Conservation (phyloP, 1,139 yeast species). For the Fermentozyma sake region DNA sequence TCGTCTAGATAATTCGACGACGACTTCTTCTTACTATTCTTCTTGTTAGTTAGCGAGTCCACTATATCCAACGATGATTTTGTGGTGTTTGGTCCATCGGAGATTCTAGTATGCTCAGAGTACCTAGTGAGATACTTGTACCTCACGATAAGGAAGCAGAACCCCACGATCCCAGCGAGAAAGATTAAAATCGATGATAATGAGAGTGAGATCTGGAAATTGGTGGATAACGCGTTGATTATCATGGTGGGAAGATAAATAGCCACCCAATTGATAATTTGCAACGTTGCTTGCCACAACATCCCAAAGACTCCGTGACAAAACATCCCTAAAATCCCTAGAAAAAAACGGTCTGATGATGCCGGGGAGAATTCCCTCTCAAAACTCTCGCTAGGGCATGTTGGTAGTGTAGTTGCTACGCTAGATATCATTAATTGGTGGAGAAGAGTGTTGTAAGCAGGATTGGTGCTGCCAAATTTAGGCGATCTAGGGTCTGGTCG, state of each 20-base stretch:
- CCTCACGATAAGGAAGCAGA: conserved; percentile 30
- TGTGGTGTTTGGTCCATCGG: conserved; percentile 4
- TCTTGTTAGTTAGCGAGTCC: conserved; percentile 14
- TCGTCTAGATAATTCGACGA: conserved; percentile 68
- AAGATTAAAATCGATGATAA: conserved; percentile 28
- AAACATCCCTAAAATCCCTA: too few relatives aligned
- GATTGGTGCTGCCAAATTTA: too few relatives aligned
- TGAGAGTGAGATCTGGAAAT: conserved; percentile 31
- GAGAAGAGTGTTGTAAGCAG: too few relatives aligned
- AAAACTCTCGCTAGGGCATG: too few relatives aligned
- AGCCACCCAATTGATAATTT: conserved; percentile 15
- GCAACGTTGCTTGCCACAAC: too few relatives aligned
- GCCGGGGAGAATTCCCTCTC: too few relatives aligned
- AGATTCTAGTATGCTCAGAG: conserved; percentile 22
- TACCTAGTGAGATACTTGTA: conserved; percentile 38
- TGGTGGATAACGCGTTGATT: conserved; percentile 22
- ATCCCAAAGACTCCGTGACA: too few relatives aligned
- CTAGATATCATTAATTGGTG: too few relatives aligned
- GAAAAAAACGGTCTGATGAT: too few relatives aligned
- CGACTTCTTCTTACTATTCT: conserved; percentile 25
- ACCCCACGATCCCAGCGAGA: conserved; percentile 14
- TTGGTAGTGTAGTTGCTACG: too few relatives aligned
- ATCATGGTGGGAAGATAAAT: conserved; percentile 20
- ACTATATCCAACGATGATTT: conserved; percentile 8
- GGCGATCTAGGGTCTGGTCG: too few relatives aligned